These are phyloP conservation scores for Limtongozyma cylindracea DNA, from an alignment of 805 yeast genomes.

Conservation along the genomic window DNA sequence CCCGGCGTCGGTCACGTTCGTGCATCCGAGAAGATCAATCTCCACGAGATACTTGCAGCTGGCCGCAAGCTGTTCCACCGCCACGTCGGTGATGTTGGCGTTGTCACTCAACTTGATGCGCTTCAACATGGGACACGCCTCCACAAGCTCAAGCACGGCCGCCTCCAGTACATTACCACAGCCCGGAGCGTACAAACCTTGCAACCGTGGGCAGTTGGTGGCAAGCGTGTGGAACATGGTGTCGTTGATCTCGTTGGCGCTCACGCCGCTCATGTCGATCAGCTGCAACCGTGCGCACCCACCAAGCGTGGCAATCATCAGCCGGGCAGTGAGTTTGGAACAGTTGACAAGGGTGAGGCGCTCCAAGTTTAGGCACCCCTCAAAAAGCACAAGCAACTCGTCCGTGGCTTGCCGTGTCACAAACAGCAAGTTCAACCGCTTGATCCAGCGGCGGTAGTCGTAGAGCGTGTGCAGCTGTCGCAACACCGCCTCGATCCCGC, in stretches of 20 bases:
- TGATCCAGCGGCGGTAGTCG: conserved; percentile 44
- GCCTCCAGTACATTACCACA: conserved; percentile 46
- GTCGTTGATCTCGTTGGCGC: conserved; percentile 32
- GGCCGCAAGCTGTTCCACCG: conserved; percentile 32
- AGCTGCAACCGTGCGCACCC: conserved; percentile 57
- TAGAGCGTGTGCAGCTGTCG: conserved; percentile 25
- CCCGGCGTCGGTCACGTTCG: conserved; percentile 41
- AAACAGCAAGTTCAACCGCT: conserved; percentile 56
- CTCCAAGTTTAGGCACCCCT: conserved; percentile 56
- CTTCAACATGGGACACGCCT: conserved; percentile 48
- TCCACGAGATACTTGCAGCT: conserved; percentile 68
- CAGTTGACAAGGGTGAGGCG: conserved; percentile 73
- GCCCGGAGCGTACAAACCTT: conserved; percentile 77
- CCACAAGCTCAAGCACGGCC: conserved; percentile 32
- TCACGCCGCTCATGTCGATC: conserved; percentile 69
- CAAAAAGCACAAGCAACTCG: conserved; percentile 28
- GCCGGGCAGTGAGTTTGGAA: conserved; percentile 26
- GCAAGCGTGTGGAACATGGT: conserved; percentile 47
- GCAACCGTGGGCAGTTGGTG: conserved; percentile 44
- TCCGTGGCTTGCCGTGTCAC: conserved; percentile 48
- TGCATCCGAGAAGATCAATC: conserved; percentile 68
- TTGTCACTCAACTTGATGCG: conserved; percentile 66
- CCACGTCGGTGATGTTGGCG: conserved; percentile 32
- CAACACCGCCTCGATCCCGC: conserved; percentile 27
- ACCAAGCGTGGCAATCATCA: conserved; percentile 34